Conservation (phyloP, 2,329 filamentous ascomycete genomes). For the Macrophomina phaseolina region DNA sequence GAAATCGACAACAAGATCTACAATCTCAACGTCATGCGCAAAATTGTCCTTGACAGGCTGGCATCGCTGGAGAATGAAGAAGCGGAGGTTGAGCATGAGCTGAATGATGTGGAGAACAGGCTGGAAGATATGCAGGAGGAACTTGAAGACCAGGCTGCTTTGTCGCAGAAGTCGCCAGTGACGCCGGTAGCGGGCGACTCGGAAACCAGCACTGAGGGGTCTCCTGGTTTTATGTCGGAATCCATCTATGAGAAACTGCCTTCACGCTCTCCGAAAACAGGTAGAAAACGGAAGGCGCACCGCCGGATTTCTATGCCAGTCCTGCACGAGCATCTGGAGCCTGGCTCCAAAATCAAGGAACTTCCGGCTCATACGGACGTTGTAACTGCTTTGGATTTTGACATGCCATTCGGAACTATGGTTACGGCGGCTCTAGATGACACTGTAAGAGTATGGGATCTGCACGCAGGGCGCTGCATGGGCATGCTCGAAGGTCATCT, state of each 20-base stretch:
- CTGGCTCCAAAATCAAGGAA: conserved; percentile 86
- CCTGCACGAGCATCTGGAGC: conserved; percentile 91
- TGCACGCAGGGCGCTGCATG: conserved; percentile 91
- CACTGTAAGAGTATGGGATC: conserved; percentile 92
- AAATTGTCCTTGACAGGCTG: conserved; percentile 85
- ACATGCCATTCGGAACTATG: conserved; percentile 95
- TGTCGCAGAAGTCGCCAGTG: conserved; percentile 48
- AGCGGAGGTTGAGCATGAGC: conserved; percentile 84
- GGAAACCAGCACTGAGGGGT: conserved; percentile 55
- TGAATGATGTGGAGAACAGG: conserved; percentile 65
- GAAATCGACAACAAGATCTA: conserved; percentile 98
- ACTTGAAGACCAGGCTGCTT: conserved; percentile 56
- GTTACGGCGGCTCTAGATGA: conserved; percentile 93
- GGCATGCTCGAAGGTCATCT: conserved; percentile 92
- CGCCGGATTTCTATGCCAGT: conserved; percentile 89
- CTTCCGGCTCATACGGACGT: conserved; percentile 86
- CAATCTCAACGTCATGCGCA: conserved; percentile 90
- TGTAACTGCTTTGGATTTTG: conserved; percentile 92
- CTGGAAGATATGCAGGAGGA: conserved; percentile 68
- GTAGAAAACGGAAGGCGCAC: conserved; percentile 61
- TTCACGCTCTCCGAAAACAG: conserved; percentile 55
- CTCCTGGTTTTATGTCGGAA: conserved; percentile 86
- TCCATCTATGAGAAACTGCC: conserved; percentile 96
- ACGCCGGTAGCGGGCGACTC: conserved; percentile 53
- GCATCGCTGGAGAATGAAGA: conserved; percentile 91